Conservation (phyloP, 805 yeast species). For the Candida pseudofarinosa region DNA sequence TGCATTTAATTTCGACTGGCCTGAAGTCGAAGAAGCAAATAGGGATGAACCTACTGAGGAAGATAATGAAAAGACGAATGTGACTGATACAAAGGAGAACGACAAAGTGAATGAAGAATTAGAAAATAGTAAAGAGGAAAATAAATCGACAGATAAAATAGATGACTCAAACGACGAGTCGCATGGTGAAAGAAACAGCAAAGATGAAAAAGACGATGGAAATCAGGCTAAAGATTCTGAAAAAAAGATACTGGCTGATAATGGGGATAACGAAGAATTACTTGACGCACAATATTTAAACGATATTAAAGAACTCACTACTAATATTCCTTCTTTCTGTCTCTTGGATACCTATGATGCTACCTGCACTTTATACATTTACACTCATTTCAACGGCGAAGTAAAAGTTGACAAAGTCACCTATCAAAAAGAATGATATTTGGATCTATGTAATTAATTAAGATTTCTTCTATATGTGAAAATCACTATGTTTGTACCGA, state of each 20-base stretch:
- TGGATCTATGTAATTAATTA: background rate
- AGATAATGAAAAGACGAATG: constrained; percentile 40
- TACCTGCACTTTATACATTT: constrained; percentile 76
- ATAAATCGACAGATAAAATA: constrained; percentile 20
- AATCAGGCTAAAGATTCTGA: constrained; percentile 6
- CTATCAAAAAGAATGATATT: constrained; percentile 26
- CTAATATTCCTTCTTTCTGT: constrained; percentile 79
- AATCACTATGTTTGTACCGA: constrained; percentile 24
- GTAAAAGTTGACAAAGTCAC: constrained; percentile 85
- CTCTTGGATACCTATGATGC: constrained; percentile 80
- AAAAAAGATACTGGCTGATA: constrained; percentile 5
- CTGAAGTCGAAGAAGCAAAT: constrained; percentile 51
- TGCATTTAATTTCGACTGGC: constrained; percentile 63
- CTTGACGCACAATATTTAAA: constrained; percentile 14
- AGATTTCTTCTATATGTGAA: background rate
- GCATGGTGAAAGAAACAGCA: constrained; percentile 4
- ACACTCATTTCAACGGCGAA: constrained; percentile 74
- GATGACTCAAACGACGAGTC: constrained; percentile 16
- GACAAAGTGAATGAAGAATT: constrained; percentile 22
- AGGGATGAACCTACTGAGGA: constrained; percentile 24
- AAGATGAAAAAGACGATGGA: constrained; percentile 7
- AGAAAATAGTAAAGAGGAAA: constrained; percentile 21
- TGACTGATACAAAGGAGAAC: constrained; percentile 34
- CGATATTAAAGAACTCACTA: constrained; percentile 16
- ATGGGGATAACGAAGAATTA: constrained; percentile 5